Conservation (phyloP, 2,329 filamentous ascomycete genomes). For the Botrytis hyacinthi region DNA sequence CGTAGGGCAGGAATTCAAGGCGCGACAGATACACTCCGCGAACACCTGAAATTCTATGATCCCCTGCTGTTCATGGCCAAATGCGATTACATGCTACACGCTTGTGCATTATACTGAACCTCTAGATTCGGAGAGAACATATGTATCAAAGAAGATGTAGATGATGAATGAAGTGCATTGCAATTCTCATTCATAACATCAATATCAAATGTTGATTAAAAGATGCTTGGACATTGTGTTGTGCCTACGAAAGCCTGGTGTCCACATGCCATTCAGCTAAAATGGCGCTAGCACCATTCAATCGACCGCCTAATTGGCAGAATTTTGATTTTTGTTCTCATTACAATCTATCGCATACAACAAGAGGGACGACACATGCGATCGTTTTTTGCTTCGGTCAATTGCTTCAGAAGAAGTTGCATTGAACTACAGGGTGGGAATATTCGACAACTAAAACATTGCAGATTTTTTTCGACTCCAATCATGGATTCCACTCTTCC, state of each 20-base stretch:
- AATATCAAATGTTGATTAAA: background rate
- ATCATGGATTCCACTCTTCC: slow-evolving; percentile 16
- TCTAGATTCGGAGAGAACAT: background rate
- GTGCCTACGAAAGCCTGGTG: background rate
- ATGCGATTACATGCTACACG: background rate
- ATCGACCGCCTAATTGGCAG: slow-evolving; percentile 8
- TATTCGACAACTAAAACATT: background rate
- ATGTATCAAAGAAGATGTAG: background rate
- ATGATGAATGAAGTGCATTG: background rate
- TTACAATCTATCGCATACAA: background rate
- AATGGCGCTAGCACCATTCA: background rate
- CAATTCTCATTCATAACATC: background rate
- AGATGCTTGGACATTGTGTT: background rate
- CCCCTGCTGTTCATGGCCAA: background rate
- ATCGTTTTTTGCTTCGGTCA: background rate
- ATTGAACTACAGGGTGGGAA: background rate
- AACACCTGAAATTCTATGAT: background rate
- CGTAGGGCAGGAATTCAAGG: background rate
- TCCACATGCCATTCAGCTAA: background rate
- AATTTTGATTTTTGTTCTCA: slow-evolving; percentile 12
- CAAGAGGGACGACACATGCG: background rate
- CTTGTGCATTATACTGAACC: background rate
- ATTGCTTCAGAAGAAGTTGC: slow-evolving; percentile 11
- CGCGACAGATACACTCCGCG: background rate
- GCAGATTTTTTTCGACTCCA: background rate